Conservation (phyloP, 352 stramenopile genomes). For the Phytophthora fragariae region DNA sequence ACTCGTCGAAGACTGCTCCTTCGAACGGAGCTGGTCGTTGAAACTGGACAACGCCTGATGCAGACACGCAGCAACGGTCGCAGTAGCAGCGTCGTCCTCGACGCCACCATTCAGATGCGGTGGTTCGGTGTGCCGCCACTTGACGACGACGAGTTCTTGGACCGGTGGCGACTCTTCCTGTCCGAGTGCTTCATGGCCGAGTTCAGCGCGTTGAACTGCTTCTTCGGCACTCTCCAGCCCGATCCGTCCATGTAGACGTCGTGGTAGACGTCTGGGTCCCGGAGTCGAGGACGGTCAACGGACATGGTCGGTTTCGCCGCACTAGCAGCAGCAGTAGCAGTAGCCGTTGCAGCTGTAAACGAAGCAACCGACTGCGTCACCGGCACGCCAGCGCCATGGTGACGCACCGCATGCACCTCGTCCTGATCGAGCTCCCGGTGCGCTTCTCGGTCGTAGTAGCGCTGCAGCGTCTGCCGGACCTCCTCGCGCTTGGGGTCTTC, state of each 20-base stretch:
- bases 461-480: conserved; percentile 55
- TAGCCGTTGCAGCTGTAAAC: background rate
- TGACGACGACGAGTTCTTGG: conserved; percentile 37
- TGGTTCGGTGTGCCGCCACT: conserved; percentile 12
- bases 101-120: conserved; percentile 32
- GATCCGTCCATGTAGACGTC: conserved; percentile 50
- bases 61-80: background rate
- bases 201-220: conserved; percentile 51
- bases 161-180: conserved; percentile 49
- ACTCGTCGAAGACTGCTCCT: conserved; percentile 20
- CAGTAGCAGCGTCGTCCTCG: conserved; percentile 2
- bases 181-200: conserved; percentile 54
- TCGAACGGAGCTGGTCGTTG: conserved; percentile 8
- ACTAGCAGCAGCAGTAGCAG: conserved; percentile 12
- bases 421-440: conserved; percentile 25
- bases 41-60: conserved; percentile 1
- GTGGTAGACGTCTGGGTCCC: conserved; percentile 42
- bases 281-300: conserved; percentile 41
- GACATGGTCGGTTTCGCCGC: conserved; percentile 10
- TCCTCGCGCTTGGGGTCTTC: conserved; percentile 57
- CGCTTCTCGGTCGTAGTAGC: conserved; percentile 54
- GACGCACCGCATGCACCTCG: conserved; percentile 23
- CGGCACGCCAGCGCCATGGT: conserved; percentile 8
- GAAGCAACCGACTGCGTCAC: conserved; percentile 23
- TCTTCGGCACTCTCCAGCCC: conserved; percentile 40